phyloP scores from a whole-genome alignment of 768 basidiomycete genomes.

The Mycena sanguinolenta region DNA sequence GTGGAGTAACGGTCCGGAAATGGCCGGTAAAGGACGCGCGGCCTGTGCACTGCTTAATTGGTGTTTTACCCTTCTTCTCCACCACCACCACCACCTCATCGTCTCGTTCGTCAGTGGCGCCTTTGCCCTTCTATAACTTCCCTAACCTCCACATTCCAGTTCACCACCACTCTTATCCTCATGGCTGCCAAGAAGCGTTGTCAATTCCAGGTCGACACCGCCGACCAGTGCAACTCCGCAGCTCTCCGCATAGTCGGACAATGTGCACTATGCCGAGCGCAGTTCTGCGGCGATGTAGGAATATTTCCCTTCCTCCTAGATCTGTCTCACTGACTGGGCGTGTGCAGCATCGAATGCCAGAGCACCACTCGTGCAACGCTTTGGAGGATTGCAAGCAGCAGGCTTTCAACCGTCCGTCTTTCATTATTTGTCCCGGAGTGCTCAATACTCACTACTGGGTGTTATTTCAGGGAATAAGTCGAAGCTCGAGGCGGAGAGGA shows the following conservation, averaged over 20 bases:
- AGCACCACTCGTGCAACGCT: slow-evolving; percentile 88
- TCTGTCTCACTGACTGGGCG: slow-evolving; percentile 16
- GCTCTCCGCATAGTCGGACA: slow-evolving; percentile 88
- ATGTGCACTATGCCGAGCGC: slow-evolving; percentile 82
- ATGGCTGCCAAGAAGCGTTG: slow-evolving; percentile 94
- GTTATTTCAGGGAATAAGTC: slow-evolving; percentile 69
- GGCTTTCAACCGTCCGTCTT: slow-evolving; percentile 70
- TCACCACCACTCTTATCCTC: slow-evolving; percentile 18
- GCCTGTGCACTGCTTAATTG: too few relatives aligned
- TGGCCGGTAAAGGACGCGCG: too few relatives aligned
- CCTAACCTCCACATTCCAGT: slow-evolving; percentile 24
- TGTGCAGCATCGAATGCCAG: slow-evolving; percentile 86
- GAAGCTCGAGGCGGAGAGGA: slow-evolving; percentile 90
- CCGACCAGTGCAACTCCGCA: slow-evolving; percentile 79
- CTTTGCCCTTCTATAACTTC: not conserved
- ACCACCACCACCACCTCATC: slow-evolving; percentile 17
- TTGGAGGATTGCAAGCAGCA: slow-evolving; percentile 88
- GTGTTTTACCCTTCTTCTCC: not conserved
- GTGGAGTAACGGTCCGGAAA: too few relatives aligned
- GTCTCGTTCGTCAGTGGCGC: slow-evolving; percentile 7
- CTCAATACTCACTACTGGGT: not conserved
- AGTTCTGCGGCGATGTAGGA: slow-evolving; percentile 84
- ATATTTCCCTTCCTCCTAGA: not conserved
- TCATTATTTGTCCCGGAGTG: too few relatives aligned
- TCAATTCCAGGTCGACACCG: slow-evolving; percentile 69